A percentile compares a stretch with the other conserved stretches of the same genome.
phyloP scores from a whole-genome alignment of 768 basidiomycete species.

The Podaxis mareebaensis region DNA sequence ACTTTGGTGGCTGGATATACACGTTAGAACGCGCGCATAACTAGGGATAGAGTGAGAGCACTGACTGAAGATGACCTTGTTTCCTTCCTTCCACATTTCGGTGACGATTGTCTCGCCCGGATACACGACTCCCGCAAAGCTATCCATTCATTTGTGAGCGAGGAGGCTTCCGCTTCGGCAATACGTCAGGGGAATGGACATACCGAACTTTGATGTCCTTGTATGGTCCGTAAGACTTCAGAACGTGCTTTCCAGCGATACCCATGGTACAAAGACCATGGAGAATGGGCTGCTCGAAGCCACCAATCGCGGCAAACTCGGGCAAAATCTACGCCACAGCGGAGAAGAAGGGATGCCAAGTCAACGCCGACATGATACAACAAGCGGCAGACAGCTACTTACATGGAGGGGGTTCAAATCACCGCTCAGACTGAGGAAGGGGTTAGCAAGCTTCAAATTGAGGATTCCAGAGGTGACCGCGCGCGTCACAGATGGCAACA shows the following conservation, averaged over 20 bases:
- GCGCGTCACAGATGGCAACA: background rate
- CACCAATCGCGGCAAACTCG: constrained; percentile 92
- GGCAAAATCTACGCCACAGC: constrained; percentile 71
- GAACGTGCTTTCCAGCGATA: constrained; percentile 88
- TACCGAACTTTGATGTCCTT: constrained; percentile 95
- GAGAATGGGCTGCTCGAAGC: constrained; percentile 88
- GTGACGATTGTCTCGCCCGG: constrained; percentile 96
- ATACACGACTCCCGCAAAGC: constrained; percentile 89
- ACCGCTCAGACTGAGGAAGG: constrained; percentile 68
- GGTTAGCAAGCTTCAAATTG: background rate
- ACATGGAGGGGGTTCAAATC: constrained; percentile 92
- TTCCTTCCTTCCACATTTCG: constrained; percentile 97
- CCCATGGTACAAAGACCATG: constrained; percentile 93
- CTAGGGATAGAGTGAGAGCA: constrained; percentile 18
- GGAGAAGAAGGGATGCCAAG: background rate
- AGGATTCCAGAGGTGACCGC: background rate
- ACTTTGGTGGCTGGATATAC: constrained; percentile 72
- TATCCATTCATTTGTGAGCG: constrained; percentile 25
- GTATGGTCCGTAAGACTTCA: constrained; percentile 82
- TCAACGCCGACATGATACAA: background rate
- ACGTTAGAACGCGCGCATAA: constrained; percentile 6
- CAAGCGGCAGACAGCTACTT: constrained; percentile 25
- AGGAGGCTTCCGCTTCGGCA: background rate
- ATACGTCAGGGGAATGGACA: constrained; percentile 22
- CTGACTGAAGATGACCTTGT: constrained; percentile 90